Base-by-base conservation (phyloP, 352 stramenopile genomes). In the Ophiocytium majus region DNA sequence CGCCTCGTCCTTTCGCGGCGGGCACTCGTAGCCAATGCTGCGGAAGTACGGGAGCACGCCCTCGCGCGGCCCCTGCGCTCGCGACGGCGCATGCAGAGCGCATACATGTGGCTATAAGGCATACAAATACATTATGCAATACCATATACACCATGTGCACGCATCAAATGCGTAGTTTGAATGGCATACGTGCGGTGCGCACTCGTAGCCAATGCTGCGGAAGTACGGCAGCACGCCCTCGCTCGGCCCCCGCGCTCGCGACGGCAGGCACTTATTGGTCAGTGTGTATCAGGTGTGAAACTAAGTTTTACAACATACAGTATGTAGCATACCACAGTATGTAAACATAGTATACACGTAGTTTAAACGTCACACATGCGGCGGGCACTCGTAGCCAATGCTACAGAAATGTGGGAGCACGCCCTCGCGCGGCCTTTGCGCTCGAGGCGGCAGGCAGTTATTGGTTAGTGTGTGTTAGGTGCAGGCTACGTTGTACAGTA, bases 131-230 rank as follows among this genome's bases (percentile, higher is more conserved):
- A n/a, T n/a, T n/a, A n/a, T n/a, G n/a, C n/a, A n/a, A n/a, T n/a
- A n/a, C n/a, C n/a, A n/a, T n/a, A n/a, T n/a, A n/a, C n/a, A n/a
- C n/a, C n/a, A n/a, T 19, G 91, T 94, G 17, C 92, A 91, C 34
- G 96, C 83, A 31, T 94, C 92, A 75, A 95, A 84, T 50, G 98
- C 88, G 88, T 95, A 98, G 88, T 98, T 95, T 34, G 94, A 94
- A 19, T 94, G 85, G 86, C 98, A 94, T 79, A 89, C 89, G 34
- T 76, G 76, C 10, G 50, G 50, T 36, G 85, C 83, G 49, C 82
- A 88, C 33, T 80, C 9, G 74, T 79, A 79, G 9, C 92, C 92
- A 28, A 95, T 89, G 1, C 90, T 87, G 37, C 93, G 76, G 85
- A 98, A 98, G 88, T 98, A 97, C 0, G 92, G 88, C 50, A 93